Percentiles rank a stretch among this genome's conserved stretches.
These are phyloP conservation scores for Acanthamoeba sp. DNA, from an alignment of 208 protist genomes.

Conservation along the genomic window DNA sequence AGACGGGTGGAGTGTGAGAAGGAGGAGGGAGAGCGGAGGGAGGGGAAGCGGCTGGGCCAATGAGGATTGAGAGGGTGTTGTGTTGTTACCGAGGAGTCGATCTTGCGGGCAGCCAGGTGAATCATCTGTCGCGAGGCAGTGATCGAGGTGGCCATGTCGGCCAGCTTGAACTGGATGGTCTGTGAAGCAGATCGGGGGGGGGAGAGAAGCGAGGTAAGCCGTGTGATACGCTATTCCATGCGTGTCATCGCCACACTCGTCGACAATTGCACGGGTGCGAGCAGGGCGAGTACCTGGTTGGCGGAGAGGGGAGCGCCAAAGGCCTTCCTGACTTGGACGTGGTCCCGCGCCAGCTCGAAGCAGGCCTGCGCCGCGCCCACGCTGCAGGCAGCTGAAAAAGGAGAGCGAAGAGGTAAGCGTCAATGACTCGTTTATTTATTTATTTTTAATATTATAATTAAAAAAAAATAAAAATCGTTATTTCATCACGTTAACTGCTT, in stretches of 20 bases:
- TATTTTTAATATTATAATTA: no score
- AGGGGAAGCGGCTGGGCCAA: no score
- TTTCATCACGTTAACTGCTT: no score
- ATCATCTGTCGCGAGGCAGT: slow-evolving; percentile 86
- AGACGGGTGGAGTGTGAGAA: no score
- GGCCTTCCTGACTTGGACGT: slow-evolving; percentile 87
- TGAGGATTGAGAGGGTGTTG: neutral
- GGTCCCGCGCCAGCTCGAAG: slow-evolving; percentile 83
- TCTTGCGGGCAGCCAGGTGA: slow-evolving; percentile 76
- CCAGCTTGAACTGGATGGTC: slow-evolving; percentile 89
- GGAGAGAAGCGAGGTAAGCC: neutral
- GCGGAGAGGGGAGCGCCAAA: slow-evolving; percentile 86
- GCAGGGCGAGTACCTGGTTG: slow-evolving; percentile 74
- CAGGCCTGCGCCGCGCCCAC: slow-evolving; percentile 88
- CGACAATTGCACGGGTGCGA: no score
- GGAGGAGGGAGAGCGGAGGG: no score
- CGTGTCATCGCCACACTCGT: no score
- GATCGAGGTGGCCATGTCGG: slow-evolving; percentile 89
- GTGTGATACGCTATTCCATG: no score
- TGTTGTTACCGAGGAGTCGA: slow-evolving; percentile 71
- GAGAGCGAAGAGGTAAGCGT: neutral
- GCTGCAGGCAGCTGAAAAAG: slow-evolving; percentile 81
- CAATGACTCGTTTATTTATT: no score
- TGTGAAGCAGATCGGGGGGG: neutral
- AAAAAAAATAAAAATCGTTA: no score